Evolutionary conservation across 768 basidiomycete genomes (phyloP), one percentile per base, ranked within the genome.

Genomic region (Termitomyces sp.): DNA sequence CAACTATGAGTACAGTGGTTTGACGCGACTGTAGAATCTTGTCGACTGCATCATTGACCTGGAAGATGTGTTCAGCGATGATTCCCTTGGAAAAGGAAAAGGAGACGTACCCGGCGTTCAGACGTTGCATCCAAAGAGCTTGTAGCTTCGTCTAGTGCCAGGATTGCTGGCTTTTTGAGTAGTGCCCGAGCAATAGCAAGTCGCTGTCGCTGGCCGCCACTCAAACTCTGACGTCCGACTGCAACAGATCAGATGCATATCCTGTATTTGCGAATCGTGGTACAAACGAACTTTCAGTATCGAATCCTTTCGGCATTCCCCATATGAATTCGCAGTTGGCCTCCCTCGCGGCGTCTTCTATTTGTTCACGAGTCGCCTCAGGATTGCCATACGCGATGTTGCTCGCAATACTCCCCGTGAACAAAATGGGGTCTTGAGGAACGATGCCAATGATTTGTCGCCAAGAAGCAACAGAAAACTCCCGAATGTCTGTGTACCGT

Each of bases 291-390:
- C 93, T 94, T 62, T 85, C 78, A 0, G 96, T 98, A 62, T 97
- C 95, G 62, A 96, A 96, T 0, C 94, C 93, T 55, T 93, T 78
- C 10, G 95, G 94, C 78, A 98, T 84, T 15, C 89, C 87, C 88
- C 93, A 92, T 6, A 98, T 85, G 65, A 96, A 98, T 64, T 96
- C 93, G 70, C 95, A 98, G 62, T 98, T 97, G 2, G 96, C 96
- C 56, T 91, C 82, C 19, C 88, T 77, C 0, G 94, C 95, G 0
- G 93, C 95, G 28, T 84, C 74, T 68, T 97, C 92, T 21, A 98
- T 90, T 56, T 96, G 83, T 60, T 85, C 84, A 21, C 88, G 78
- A 0, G 91, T 90, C 0, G 84, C 90, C 19, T 79, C 71, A 9
- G 81, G 77, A 47, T 87, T 80, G 2, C 95, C 95, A 63, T 90